Percentiles rank a stretch among this genome's conserved stretches.
Evolutionary conservation across 257 asterid genomes (phyloP).

Genomic region (Nicotiana noctiflora): DNA sequence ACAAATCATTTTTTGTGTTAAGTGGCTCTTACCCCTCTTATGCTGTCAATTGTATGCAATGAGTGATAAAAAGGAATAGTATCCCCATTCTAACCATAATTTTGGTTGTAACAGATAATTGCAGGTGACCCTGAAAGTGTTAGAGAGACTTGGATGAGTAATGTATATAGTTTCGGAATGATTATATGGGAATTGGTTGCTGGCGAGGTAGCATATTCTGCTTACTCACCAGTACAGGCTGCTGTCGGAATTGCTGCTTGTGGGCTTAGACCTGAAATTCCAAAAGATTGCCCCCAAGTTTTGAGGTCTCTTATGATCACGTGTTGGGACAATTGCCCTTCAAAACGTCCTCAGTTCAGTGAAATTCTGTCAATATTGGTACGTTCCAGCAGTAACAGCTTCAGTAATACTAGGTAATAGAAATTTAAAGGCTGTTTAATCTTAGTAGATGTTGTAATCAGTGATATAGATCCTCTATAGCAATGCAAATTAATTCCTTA

Average conservation of each 20-base stretch:
- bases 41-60: not conserved
- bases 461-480: slow-evolving; percentile 6
- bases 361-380: slow-evolving; percentile 54
- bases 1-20: too few species aligned
- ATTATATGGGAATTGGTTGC: slow-evolving; percentile 83
- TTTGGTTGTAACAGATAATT: slow-evolving; percentile 50
- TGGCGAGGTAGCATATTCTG: slow-evolving; percentile 87
- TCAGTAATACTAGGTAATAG: slow-evolving; percentile 37
- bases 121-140: slow-evolving; percentile 96
- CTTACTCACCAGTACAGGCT: slow-evolving; percentile 97
- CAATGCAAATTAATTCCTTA: not conserved
- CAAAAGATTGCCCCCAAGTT: slow-evolving; percentile 72
- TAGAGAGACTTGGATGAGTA: slow-evolving; percentile 93
- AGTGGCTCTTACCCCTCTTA: too few species aligned
- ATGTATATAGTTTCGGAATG: slow-evolving; percentile 91
- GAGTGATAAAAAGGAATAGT: not conserved
- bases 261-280: slow-evolving; percentile 93
- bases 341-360: slow-evolving; percentile 81
- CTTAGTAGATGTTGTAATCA: slow-evolving; percentile 12
- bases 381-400: slow-evolving; percentile 33
- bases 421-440: slow-evolving; percentile 10
- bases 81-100: slow-evolving; percentile 9
- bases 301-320: slow-evolving; percentile 64
- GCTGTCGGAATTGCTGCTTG: slow-evolving; percentile 99
- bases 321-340: slow-evolving; percentile 87